These are phyloP conservation scores for Suillus spraguei DNA, from an alignment of 768 basidiomycete genomes.

Conservation along the genomic window DNA sequence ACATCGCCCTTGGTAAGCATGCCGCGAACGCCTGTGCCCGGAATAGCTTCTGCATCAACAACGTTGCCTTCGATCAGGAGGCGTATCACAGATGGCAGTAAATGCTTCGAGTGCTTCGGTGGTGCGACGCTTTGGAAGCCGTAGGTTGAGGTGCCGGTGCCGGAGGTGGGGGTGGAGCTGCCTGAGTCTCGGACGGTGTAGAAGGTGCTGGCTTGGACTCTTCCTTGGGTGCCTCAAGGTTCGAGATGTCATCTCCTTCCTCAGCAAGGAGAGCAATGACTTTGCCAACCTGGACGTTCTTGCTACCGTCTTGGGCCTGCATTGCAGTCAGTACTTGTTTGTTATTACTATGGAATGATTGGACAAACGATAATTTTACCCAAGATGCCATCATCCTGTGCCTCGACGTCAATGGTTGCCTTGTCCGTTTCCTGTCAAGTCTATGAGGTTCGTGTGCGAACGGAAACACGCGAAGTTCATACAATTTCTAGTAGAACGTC, in stretches of 20 bases:
- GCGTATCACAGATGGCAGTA: conserved; percentile 91
- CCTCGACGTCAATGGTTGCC: conserved; percentile 97
- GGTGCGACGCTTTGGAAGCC: conserved; percentile 37
- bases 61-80: conserved; percentile 64
- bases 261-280: conserved; percentile 92
- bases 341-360: not conserved
- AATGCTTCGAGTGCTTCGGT: conserved; percentile 60
- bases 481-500: conserved; percentile 92
- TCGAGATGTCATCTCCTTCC: conserved; percentile 93
- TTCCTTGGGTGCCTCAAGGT: conserved; percentile 65
- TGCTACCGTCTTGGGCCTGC: conserved; percentile 76
- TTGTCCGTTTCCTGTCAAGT: conserved; percentile 83
- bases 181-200: conserved; percentile 25
- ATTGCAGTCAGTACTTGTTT: not conserved
- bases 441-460: conserved; percentile 5
- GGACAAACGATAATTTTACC: conserved; percentile 86
- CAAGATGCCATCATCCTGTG: conserved; percentile 94
- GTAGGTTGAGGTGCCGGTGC: conserved; percentile 25
- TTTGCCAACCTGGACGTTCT: conserved; percentile 85
- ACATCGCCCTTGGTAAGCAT: conserved; percentile 98
- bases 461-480: conserved; percentile 30
- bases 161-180: conserved; percentile 22
- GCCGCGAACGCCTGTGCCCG: conserved; percentile 87
- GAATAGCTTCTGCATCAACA: conserved; percentile 64
- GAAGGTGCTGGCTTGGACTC: conserved; percentile 25